These are phyloP conservation scores for Phytophthora multivora DNA, from an alignment of 352 stramenopile genomes.

Conservation along the genomic window DNA sequence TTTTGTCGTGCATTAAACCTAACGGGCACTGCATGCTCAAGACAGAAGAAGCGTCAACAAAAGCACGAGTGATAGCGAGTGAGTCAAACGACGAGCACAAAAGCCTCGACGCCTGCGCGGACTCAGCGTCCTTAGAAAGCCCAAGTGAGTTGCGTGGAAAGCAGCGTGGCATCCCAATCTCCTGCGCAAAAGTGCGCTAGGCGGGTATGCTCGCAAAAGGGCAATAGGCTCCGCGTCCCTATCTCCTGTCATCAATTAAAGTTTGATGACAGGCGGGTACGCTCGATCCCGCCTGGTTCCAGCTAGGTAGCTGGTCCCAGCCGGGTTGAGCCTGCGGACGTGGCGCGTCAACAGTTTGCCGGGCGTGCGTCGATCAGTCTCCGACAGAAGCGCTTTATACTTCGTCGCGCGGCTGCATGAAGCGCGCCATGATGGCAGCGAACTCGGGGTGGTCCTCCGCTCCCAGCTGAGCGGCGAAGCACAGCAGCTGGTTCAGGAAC, in stretches of 20 bases:
- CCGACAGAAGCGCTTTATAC: slow-evolving; percentile 16
- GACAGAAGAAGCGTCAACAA: slow-evolving; percentile 5
- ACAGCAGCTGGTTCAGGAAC: slow-evolving; percentile 43
- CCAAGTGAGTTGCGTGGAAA: slow-evolving; percentile 32
- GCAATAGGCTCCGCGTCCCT: slow-evolving; percentile 25
- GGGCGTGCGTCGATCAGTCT: slow-evolving; percentile 26
- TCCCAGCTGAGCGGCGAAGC: slow-evolving; percentile 31
- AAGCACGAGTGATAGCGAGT: slow-evolving; percentile 1
- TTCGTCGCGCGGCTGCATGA: slow-evolving; percentile 35
- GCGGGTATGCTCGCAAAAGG: slow-evolving; percentile 37
- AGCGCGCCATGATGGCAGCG: slow-evolving; percentile 27
- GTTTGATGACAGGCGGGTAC: slow-evolving; percentile 27
- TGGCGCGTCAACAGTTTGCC: slow-evolving; percentile 24
- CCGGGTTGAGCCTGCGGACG: slow-evolving; percentile 20
- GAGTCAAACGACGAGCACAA: slow-evolving; percentile 27
- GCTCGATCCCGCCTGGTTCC: slow-evolving; percentile 8
- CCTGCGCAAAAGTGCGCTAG: slow-evolving; percentile 17
- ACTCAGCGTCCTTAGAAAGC: slow-evolving; percentile 20
- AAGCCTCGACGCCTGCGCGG: slow-evolving; percentile 28
- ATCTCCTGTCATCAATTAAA: slow-evolving; percentile 23
- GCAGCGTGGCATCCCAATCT: slow-evolving; percentile 38
- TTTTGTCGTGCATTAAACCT: slow-evolving; percentile 20
- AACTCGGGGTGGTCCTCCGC: slow-evolving; percentile 34
- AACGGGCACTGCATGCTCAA: slow-evolving; percentile 7
- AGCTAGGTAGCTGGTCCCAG: not conserved